These are phyloP conservation scores for Cocos nucifera DNA, from an alignment of 176 grass and related monocot species.

Conservation along the genomic window DNA sequence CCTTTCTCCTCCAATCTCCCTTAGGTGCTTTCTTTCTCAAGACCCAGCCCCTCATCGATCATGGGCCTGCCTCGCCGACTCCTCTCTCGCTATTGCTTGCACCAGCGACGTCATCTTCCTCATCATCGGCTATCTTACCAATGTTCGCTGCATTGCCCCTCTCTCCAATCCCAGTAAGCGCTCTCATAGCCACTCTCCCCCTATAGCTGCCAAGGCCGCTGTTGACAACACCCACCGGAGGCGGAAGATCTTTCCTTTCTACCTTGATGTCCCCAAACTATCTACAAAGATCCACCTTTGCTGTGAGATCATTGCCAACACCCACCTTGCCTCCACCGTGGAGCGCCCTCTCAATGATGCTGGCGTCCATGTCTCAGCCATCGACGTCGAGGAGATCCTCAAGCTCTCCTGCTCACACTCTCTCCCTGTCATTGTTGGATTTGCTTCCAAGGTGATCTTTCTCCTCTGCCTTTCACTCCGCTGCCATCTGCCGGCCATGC, in stretches of 20 bases:
- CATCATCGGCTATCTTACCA: too few relatives aligned
- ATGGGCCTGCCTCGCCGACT: too few relatives aligned
- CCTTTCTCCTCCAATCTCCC: too few relatives aligned
- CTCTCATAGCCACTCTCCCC: not conserved
- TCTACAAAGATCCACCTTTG: constrained; percentile 21
- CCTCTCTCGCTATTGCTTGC: too few relatives aligned
- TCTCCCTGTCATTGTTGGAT: constrained; percentile 10
- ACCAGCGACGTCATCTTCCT: too few relatives aligned
- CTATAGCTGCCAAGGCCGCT: not conserved
- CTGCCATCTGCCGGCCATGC: too few relatives aligned
- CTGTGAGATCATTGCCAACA: constrained; percentile 33
- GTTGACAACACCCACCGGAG: not conserved
- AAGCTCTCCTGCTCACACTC: constrained; percentile 66
- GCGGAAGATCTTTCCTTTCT: constrained; percentile 28
- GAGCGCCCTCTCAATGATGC: constrained; percentile 35
- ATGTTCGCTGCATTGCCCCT: too few relatives aligned
- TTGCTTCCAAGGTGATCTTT: too few relatives aligned
- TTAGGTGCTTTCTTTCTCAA: too few relatives aligned
- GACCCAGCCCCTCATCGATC: too few relatives aligned
- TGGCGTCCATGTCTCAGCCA: constrained; percentile 27
- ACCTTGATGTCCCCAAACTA: constrained; percentile 30
- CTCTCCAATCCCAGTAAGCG: constrained; percentile 13
- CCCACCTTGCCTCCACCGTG: constrained; percentile 7
- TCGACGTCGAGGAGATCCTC: constrained; percentile 76
- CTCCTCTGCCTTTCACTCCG: too few relatives aligned